phyloP scores from a whole-genome alignment of 1,139 yeast genomes.

The Candida tropicalis region DNA sequence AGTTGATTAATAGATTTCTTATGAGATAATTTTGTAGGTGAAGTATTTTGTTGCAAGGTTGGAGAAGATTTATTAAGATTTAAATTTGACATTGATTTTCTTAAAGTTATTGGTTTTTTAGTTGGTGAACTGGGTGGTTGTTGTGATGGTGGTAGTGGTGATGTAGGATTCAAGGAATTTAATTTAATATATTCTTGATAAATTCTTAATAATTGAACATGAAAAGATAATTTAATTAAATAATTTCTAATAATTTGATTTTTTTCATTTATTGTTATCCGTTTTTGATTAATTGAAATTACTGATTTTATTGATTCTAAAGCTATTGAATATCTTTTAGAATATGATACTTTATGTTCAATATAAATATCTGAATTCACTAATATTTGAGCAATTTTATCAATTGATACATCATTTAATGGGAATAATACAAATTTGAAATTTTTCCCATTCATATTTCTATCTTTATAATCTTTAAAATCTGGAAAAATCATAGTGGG shows the following conservation, averaged over 20 bases:
- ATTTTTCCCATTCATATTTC: constrained; percentile 17
- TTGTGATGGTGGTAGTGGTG: constrained; percentile 7
- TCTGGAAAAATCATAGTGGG: constrained; percentile 23
- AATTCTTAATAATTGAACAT: constrained; percentile 65
- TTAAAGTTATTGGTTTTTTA: constrained; percentile 6
- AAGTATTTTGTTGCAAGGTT: no score
- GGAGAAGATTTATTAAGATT: neutral
- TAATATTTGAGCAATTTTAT: constrained; percentile 35
- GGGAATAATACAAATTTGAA: constrained; percentile 50
- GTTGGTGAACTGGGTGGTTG: constrained; percentile 13
- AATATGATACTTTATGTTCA: constrained; percentile 43
- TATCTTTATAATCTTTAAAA: constrained; percentile 29
- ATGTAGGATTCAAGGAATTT: constrained; percentile 13
- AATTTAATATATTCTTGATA: constrained; percentile 36
- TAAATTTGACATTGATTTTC: constrained; percentile 5
- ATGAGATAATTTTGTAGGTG: constrained; percentile 21
- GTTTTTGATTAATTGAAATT: constrained; percentile 20
- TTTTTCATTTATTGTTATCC: constrained; percentile 38
- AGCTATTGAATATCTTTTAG: constrained; percentile 23
- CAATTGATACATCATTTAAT: constrained; percentile 44
- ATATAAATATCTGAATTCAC: constrained; percentile 45
- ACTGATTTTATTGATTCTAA: constrained; percentile 21
- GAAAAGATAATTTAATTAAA: constrained; percentile 52
- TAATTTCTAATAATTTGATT: constrained; percentile 49
- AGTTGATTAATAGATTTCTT: constrained; percentile 21